A percentile compares a stretch with the other conserved stretches of the same genome.
Conservation (phyloP, 1,139 yeast species). For the Protomyces inouyei region DNA sequence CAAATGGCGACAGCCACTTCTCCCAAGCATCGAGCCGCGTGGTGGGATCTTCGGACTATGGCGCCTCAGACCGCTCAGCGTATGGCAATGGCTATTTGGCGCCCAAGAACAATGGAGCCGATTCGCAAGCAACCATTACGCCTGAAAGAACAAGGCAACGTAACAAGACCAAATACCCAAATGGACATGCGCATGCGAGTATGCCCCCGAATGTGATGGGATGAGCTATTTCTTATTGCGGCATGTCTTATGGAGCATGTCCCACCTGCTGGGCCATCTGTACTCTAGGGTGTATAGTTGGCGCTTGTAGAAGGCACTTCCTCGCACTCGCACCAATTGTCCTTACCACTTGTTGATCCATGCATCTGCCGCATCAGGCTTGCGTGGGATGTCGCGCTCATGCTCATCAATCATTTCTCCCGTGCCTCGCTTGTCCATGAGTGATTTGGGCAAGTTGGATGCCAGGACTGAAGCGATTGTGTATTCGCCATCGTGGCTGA, state of each 20-base stretch:
- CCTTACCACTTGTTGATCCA: slow-evolving; percentile 18
- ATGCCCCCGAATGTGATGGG: background rate
- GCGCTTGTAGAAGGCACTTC: too few relatives aligned
- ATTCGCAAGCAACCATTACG: slow-evolving; percentile 22
- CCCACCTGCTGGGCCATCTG: too few relatives aligned
- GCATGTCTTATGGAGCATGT: too few relatives aligned
- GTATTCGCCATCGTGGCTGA: slow-evolving; percentile 24
- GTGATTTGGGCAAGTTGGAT: background rate
- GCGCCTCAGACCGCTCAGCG: slow-evolving; percentile 3
- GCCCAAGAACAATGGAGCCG: background rate
- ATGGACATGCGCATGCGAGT: background rate
- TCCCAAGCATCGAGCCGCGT: slow-evolving; percentile 2
- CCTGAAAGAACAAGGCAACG: slow-evolving; percentile 6
- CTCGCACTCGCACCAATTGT: too few relatives aligned
- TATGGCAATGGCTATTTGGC: background rate
- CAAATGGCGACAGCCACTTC: slow-evolving; percentile 1
- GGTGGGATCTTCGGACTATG: slow-evolving; percentile 20
- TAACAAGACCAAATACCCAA: background rate
- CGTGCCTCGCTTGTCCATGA: slow-evolving; percentile 15
- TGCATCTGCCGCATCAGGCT: slow-evolving; percentile 12
- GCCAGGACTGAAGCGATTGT: slow-evolving; percentile 19
- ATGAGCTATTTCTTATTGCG: too few relatives aligned
- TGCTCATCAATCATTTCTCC: slow-evolving; percentile 21
- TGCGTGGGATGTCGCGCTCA: slow-evolving; percentile 16
- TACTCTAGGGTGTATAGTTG: too few relatives aligned